A percentile compares a stretch with the other conserved stretches of the same genome.
Conservation (phyloP, 441 rosid genomes). For the Geranium incanum region DNA sequence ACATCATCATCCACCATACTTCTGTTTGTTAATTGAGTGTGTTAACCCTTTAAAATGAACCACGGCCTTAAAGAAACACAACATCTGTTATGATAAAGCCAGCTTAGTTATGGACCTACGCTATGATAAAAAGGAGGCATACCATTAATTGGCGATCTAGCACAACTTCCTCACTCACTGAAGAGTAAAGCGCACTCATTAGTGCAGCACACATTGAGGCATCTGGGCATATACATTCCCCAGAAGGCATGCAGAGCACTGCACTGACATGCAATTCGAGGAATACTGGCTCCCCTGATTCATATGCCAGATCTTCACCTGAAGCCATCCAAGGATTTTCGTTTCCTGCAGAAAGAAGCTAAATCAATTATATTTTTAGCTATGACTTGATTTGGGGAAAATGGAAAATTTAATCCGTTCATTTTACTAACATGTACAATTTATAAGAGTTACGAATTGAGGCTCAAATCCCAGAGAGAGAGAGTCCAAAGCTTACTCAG, state of each 20-base stretch:
- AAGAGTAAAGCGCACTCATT: constrained; percentile 86
- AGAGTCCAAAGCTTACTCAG: constrained; percentile 44
- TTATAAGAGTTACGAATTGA: too few species aligned
- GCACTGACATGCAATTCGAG: constrained; percentile 90
- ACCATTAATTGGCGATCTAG: constrained; percentile 79
- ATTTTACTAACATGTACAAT: too few species aligned
- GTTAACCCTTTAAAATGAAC: neutral
- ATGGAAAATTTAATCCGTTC: neutral
- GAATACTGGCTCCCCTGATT: constrained; percentile 47
- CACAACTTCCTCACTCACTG: constrained; percentile 76
- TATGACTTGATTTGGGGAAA: neutral
- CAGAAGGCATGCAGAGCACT: constrained; percentile 88
- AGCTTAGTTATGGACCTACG: neutral
- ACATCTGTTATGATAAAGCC: neutral
- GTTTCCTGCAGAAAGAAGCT: constrained; percentile 41
- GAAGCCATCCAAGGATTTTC: constrained; percentile 69
- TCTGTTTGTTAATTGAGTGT: neutral
- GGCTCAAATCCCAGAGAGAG: neutral
- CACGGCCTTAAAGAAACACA: neutral
- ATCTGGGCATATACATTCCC: constrained; percentile 89
- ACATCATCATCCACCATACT: neutral
- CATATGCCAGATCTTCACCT: constrained; percentile 45
- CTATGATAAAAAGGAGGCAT: constrained; percentile 15
- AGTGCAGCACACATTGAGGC: constrained; percentile 75
- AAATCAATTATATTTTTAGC: constrained; percentile 14